Conservation (phyloP, 129 eudicot species). For the Arctium lappa region DNA sequence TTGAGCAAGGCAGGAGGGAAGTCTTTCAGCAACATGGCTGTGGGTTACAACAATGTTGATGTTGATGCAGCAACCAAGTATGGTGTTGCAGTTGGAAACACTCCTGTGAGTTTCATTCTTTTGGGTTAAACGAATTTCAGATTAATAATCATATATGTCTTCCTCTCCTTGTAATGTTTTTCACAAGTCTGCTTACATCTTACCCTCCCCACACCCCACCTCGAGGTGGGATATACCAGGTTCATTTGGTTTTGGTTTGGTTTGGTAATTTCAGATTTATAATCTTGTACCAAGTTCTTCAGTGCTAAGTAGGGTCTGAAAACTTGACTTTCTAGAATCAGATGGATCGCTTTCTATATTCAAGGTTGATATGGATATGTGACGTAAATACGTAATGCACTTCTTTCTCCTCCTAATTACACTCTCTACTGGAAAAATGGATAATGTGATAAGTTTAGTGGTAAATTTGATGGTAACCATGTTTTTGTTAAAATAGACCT, state of each 20-base stretch:
- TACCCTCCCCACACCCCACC: too few relatives aligned
- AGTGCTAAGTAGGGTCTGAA: neutral
- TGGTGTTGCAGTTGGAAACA: slow-evolving; percentile 98
- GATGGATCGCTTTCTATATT: neutral
- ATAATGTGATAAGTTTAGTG: neutral
- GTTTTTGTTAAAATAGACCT: neutral
- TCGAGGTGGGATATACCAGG: too few relatives aligned
- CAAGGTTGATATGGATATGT: neutral
- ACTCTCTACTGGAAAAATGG: too few relatives aligned
- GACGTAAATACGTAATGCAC: too few relatives aligned
- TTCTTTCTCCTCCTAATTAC: too few relatives aligned
- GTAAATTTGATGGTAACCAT: neutral
- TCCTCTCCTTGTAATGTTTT: too few relatives aligned
- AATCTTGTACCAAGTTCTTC: neutral
- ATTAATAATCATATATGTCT: neutral
- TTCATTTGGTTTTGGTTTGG: too few relatives aligned
- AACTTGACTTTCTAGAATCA: slow-evolving; percentile 5
- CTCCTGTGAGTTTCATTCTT: slow-evolving; percentile 68
- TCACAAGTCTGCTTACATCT: too few relatives aligned
- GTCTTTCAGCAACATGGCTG: slow-evolving; percentile 99
- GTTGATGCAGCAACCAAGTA: slow-evolving; percentile 83
- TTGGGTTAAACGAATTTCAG: neutral
- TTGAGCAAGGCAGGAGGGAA: slow-evolving; percentile 96
- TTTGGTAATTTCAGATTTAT: neutral
- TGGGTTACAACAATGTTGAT: slow-evolving; percentile 97